Evolutionary conservation across 2,329 filamentous ascomycete genomes (phyloP), one percentile per base, ranked within the genome.

Genomic region (Epichloe coenophiala): DNA sequence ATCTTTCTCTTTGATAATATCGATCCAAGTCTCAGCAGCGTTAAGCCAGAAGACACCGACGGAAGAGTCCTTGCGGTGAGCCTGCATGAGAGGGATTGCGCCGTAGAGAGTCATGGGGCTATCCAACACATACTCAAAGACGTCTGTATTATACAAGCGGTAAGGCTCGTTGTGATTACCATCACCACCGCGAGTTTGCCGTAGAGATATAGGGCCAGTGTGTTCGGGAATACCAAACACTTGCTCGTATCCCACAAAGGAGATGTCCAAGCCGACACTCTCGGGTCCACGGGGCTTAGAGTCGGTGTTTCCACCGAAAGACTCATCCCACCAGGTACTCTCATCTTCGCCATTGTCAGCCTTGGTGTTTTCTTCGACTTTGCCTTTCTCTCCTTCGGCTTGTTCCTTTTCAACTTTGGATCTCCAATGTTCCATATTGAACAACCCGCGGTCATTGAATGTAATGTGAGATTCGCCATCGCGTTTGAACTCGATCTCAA

Each of bases 71-170:
- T 91, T 94, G 60, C 86, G 86, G 63, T 98, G 91, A 17, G 93
- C 93, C 67, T 97, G 93, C 88, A 98, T 95, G 63, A 97, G 87
- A 2, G 93, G 93, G 59, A 98, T 97, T 7, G 89, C 75, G n/a
- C 93, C 93, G 62, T 98, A 98, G 2, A 98, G 76, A 1, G 93
- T 97, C 93, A 98, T 98, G 1, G 93, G 90, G 67, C 89, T 97
- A 67, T 97, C 87, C 60, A 96, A 78, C 60, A 95, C 84, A 66
- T 98, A 98, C 70, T 98, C 93, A 60, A 98, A 98, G 11, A 98
- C 93, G 65, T 98, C 93, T 35, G 88, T 79, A 66, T 98, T 98
- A 72, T 96, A 96, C 66, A 98, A 70, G 38, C 93, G 81, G 70
- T 98, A 98, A 0, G 93, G 93, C 55, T 98, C 88, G 9, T 77